Percentiles rank a stretch among this genome's conserved stretches.
Evolutionary conservation across 371 early-diverging fungal genomes (phyloP).

Genomic region (Mortierella sp.): DNA sequence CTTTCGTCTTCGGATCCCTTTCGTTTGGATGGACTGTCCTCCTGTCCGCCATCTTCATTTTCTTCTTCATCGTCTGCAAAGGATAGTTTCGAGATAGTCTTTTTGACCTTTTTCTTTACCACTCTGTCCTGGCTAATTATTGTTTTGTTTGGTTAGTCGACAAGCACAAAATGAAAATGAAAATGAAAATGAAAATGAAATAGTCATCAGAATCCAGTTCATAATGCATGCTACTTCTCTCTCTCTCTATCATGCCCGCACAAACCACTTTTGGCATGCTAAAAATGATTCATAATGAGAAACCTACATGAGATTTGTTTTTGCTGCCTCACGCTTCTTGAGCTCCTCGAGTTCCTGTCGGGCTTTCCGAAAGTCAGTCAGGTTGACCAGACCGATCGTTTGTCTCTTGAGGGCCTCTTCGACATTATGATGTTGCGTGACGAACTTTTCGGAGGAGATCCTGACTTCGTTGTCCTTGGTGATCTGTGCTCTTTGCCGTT

Average conservation of each 20-base stretch:
- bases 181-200: neutral
- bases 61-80: slow-evolving; percentile 75
- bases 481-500: slow-evolving; percentile 81
- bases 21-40: slow-evolving; percentile 49
- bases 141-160: too few relatives aligned
- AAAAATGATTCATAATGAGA: neutral
- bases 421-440: slow-evolving; percentile 77
- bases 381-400: slow-evolving; percentile 89
- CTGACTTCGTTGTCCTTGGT: slow-evolving; percentile 81
- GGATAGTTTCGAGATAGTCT: slow-evolving; percentile 68
- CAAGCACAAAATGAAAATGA: neutral
- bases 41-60: slow-evolving; percentile 59
- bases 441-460: slow-evolving; percentile 85
- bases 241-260: neutral
- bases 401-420: slow-evolving; percentile 88
- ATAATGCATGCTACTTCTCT: neutral
- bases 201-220: neutral
- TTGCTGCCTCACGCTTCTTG: slow-evolving; percentile 79
- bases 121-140: slow-evolving; percentile 59
- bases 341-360: slow-evolving; percentile 83
- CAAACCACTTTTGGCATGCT: neutral
- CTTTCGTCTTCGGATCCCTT: slow-evolving; percentile 40
- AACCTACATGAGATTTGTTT: slow-evolving; percentile 59
- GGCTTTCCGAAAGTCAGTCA: slow-evolving; percentile 91
- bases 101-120: slow-evolving; percentile 72